Base-by-base conservation (phyloP, 2,329 filamentous ascomycete species). In the Fusarium sulawesiense region DNA sequence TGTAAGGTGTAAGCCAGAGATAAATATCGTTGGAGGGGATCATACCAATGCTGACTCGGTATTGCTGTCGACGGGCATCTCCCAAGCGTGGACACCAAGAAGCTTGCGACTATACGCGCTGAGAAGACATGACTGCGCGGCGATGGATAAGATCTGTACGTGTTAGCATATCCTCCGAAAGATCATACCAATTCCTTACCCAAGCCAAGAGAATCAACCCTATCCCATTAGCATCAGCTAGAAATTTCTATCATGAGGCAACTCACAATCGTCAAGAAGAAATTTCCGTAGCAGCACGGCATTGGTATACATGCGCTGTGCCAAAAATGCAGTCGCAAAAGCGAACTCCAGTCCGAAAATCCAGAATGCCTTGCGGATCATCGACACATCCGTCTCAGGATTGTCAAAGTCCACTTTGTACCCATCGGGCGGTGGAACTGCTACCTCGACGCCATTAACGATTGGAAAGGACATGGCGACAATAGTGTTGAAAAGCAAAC, bases 81-180 rank as follows among this genome's bases (percentile, higher is more conserved):
- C 60, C 60, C 60, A 64, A 3, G 58, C 58, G 4, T 64, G 60
- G 1, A 64, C 60, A 3, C 60, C 60, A 8, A 64, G 59, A 8
- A 64, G 20, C 7, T 49, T 44, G 6, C 42, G 48, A 2, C 60
- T 47, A 8, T 64, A 64, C 3, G 60, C 60, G 16, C 30, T 42
- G 6, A 64, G 60, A 12, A 64, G 58, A n/a, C 59, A 64, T 32
- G 60, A 63, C n/a, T 64, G 60, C 16, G 60, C 59, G 2, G 47
- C 60, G 4, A 64, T 64, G 1, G 60, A 64, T 0, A 64, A 23
- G 1, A 56, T 5, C 60, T 64, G 4, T 0, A 2, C 8, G 5
- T 0, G 13, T 64, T 4, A 64, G 29, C 9, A 4, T 4, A 6
- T 4, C 0, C 7, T 7, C 10, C 4, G 9, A 0, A 0, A 4